Base-by-base conservation (phyloP, 345 rosid species). In the Mallotus nudiflorus region DNA sequence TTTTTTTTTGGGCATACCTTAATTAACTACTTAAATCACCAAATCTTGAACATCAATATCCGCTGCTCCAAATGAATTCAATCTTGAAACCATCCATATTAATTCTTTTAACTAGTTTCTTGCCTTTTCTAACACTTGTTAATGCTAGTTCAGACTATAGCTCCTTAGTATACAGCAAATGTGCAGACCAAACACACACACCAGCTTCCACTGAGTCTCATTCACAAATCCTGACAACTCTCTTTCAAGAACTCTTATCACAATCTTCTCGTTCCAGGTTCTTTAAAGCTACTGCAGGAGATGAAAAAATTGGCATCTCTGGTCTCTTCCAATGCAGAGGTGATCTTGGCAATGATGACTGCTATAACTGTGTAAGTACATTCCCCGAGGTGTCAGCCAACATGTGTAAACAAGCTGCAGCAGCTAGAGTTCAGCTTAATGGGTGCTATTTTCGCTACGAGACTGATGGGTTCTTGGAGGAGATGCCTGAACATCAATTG, bases 321-420 rank as follows among this genome's bases (percentile, higher is more conserved):
- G 98, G 92, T 42, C 77, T 84, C 68, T 93, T 81, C 48, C 98
- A 88, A 20, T 91, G 98, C 77, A 82, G 85, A 66, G 79, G 82
- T 22, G 89, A 85, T 48, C 77, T 86, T 19, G 70, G 71, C 60
- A 81, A 66, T 76, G 45, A 59, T 3, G 86, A 82, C 7, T 93
- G 97, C 68, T 53, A 66, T 25, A 62, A 66, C 35, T 93, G 98
- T 67, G 81, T 93, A 9, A 71, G 65, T 58, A 77, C 40, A 29
- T 77, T 89, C 52, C 80, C 81, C 46, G 73, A 71, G 22, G 20
- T 82, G 44, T 85, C 87, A 6, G 59, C 66, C 65, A 67, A 42
- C 15, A 40, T 67, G 24, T 93, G 98, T 70, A 56, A 52, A 54
- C 67, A 78, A 27, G 78, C 96, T 0, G 75, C 69, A 3, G 86